phyloP scores from a whole-genome alignment of 345 rosid species.

The Eucalyptus curtisii region DNA sequence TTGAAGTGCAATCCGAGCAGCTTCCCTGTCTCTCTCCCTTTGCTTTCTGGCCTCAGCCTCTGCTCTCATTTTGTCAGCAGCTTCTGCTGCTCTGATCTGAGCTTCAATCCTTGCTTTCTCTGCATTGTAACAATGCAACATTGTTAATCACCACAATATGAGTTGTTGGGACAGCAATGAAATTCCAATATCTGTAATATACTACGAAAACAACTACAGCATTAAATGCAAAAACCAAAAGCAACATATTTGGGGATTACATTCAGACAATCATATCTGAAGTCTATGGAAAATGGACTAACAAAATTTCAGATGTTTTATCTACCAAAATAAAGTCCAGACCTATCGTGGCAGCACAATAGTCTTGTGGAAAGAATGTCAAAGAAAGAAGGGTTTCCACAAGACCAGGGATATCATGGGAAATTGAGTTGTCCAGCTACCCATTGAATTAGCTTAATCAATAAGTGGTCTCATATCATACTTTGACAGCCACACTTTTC shows the following conservation, averaged over 20 bases:
- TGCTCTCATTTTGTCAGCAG: slow-evolving; percentile 32
- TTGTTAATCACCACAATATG: neutral
- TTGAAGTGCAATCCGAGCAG: slow-evolving; percentile 50
- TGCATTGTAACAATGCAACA: slow-evolving; percentile 3
- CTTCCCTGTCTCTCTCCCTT: slow-evolving; percentile 57
- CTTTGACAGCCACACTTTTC: neutral
- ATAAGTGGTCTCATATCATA: neutral
- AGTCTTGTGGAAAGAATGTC: neutral
- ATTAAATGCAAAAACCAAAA: neutral
- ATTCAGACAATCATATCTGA: neutral
- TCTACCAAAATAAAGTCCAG: neutral
- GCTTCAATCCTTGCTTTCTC: slow-evolving; percentile 73
- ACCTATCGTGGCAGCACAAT: neutral
- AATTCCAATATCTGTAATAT: neutral
- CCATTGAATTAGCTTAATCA: neutral
- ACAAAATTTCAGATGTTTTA: neutral
- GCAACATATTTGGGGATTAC: neutral
- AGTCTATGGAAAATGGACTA: neutral
- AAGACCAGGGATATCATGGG: neutral
- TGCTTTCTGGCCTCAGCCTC: slow-evolving; percentile 43
- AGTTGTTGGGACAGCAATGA: neutral
- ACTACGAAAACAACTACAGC: neutral
- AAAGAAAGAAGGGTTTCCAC: neutral
- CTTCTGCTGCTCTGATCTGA: slow-evolving; percentile 53
- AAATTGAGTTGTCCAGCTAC: neutral